Conservation (phyloP, 192 early-diverging fungal genomes). For the Coemansia sp. region DNA sequence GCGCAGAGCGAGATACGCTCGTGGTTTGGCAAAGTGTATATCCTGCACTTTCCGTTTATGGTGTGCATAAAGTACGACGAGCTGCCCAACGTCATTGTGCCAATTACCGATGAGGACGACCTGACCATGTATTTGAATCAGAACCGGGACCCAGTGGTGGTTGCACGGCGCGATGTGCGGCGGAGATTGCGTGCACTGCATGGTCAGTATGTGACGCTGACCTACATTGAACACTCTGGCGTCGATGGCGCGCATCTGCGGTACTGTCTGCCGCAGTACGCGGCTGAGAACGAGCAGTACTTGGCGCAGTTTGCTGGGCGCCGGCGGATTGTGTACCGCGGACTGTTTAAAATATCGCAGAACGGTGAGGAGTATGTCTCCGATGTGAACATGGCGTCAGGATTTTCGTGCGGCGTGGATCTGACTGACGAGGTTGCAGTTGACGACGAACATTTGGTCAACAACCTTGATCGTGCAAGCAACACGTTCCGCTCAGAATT, state of each 20-base stretch:
- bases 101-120: conserved; percentile 56
- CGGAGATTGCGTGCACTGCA: conserved; percentile 60
- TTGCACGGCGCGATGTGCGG: conserved; percentile 52
- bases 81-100: conserved; percentile 50
- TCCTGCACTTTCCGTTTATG: conserved; percentile 67
- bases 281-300: conserved; percentile 39
- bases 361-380: conserved; percentile 34
- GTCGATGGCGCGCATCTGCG: conserved; percentile 29
- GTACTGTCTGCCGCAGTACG: conserved; percentile 39
- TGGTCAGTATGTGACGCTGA: conserved; percentile 60
- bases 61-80: conserved; percentile 69
- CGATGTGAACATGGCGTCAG: conserved; percentile 58
- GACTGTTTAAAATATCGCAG: conserved; percentile 54
- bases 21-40: conserved; percentile 63
- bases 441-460: conserved; percentile 41
- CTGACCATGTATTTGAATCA: conserved; percentile 57
- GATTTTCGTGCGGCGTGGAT: conserved; percentile 57
- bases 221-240: conserved; percentile 42
- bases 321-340: conserved; percentile 39
- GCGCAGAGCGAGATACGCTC: conserved; percentile 51
- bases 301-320: conserved; percentile 46
- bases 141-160: conserved; percentile 54
- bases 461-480: conserved; percentile 28
- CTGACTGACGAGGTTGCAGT: conserved; percentile 55
- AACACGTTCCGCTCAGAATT: conserved; percentile 48